phyloP scores from a whole-genome alignment of 306 rosid genomes.

The Dicorynia guianensis region DNA sequence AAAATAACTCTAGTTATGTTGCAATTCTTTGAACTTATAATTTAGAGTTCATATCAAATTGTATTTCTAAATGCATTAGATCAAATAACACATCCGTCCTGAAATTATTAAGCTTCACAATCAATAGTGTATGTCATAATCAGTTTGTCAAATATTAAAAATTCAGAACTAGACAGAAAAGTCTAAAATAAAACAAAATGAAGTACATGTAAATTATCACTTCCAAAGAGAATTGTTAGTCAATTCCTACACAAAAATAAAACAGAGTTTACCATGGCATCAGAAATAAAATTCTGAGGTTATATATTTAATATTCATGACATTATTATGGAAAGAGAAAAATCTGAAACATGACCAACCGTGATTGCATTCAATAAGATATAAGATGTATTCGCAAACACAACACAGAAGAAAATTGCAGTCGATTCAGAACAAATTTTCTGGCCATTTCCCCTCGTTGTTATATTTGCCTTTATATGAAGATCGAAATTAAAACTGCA shows the following conservation, averaged over 20 bases:
- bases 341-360: constrained; percentile 13
- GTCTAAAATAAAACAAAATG: too few relatives aligned
- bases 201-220: too few relatives aligned
- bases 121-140: too few relatives aligned
- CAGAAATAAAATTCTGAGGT: neutral
- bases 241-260: neutral
- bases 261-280: neutral
- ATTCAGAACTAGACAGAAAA: too few relatives aligned
- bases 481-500: neutral
- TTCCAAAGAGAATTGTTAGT: too few relatives aligned
- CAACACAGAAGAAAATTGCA: constrained; percentile 21
- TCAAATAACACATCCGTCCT: too few relatives aligned
- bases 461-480: constrained; percentile 22
- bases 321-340: constrained; percentile 13
- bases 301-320: neutral
- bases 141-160: too few relatives aligned
- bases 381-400: neutral
- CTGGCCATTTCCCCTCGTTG: constrained; percentile 3
- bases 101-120: too few relatives aligned
- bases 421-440: constrained; percentile 20
- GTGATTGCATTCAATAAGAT: neutral
- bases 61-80: too few relatives aligned
- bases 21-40: too few relatives aligned
- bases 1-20: too few relatives aligned
- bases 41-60: too few relatives aligned